phyloP scores from a whole-genome alignment of 345 rosid genomes.

The Eucalyptus albens region DNA sequence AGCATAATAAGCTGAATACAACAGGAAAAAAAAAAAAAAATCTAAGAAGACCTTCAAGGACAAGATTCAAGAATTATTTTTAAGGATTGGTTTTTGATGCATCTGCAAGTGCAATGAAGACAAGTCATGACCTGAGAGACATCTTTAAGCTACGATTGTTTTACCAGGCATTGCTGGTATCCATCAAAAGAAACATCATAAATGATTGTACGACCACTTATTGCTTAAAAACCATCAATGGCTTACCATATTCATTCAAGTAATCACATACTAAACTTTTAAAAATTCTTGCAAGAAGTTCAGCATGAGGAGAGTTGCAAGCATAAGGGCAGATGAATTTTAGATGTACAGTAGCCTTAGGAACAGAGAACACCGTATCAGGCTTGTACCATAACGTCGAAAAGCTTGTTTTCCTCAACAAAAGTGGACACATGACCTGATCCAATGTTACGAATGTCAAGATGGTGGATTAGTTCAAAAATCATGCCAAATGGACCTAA shows the following conservation, averaged over 20 bases:
- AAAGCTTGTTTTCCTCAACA: slow-evolving; percentile 45
- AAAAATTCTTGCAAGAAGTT: slow-evolving; percentile 58
- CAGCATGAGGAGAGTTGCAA: slow-evolving; percentile 60
- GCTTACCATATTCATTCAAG: slow-evolving; percentile 86
- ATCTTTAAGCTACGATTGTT: not conserved
- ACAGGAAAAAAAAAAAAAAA: not conserved
- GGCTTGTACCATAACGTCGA: slow-evolving; percentile 85
- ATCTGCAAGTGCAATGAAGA: not conserved
- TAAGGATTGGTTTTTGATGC: not conserved
- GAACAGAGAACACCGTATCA: slow-evolving; percentile 58
- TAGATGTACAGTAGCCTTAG: slow-evolving; percentile 69
- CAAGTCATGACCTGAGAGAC: not conserved
- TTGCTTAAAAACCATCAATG: not conserved
- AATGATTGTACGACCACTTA: not conserved
- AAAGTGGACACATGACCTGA: slow-evolving; percentile 49
- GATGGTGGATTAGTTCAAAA: not conserved
- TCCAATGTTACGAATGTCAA: not conserved
- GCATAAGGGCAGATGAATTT: slow-evolving; percentile 69
- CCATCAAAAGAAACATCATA: not conserved
- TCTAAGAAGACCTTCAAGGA: not conserved
- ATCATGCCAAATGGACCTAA: not conserved
- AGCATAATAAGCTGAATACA: slow-evolving; percentile 69
- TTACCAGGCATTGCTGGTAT: not conserved
- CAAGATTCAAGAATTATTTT: not conserved
- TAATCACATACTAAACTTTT: slow-evolving; percentile 62